Conservation (phyloP, 306 rosid species). For the Neltuma alba region DNA sequence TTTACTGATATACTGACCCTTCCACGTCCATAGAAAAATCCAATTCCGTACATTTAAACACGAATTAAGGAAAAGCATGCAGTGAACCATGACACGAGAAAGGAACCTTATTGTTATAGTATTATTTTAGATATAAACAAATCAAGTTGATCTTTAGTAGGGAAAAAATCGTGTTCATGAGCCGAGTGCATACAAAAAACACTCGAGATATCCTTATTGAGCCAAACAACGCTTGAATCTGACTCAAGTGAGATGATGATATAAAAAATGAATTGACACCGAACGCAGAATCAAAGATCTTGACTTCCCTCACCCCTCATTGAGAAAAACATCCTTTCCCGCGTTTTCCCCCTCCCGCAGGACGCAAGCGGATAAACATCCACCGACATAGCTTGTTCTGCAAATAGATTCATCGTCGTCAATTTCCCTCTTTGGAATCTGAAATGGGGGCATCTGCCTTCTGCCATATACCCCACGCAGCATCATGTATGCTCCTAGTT, state of each 20-base stretch:
- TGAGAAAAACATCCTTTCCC: no score
- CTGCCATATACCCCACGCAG: neutral
- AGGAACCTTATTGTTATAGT: no score
- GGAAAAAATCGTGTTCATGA: neutral
- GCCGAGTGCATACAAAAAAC: no score
- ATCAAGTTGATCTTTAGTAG: neutral
- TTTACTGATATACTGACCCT: neutral
- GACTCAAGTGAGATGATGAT: no score
- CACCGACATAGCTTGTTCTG: constrained; percentile 32
- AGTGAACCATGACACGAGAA: no score
- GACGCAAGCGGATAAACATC: constrained; percentile 2
- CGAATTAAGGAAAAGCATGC: neutral
- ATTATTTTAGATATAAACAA: neutral
- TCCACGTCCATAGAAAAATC: neutral
- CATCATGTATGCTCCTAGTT: neutral
- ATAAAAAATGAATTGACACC: neutral
- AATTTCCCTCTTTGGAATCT: constrained; percentile 30
- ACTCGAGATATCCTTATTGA: no score
- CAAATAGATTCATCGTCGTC: constrained; percentile 10
- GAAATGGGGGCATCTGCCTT: constrained; percentile 5
- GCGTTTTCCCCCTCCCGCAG: neutral
- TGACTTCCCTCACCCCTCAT: neutral
- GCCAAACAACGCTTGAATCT: no score
- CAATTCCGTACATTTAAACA: neutral
- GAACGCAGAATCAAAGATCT: neutral